phyloP scores from a whole-genome alignment of 805 yeast species.

The Yamadazyma philogaea region DNA sequence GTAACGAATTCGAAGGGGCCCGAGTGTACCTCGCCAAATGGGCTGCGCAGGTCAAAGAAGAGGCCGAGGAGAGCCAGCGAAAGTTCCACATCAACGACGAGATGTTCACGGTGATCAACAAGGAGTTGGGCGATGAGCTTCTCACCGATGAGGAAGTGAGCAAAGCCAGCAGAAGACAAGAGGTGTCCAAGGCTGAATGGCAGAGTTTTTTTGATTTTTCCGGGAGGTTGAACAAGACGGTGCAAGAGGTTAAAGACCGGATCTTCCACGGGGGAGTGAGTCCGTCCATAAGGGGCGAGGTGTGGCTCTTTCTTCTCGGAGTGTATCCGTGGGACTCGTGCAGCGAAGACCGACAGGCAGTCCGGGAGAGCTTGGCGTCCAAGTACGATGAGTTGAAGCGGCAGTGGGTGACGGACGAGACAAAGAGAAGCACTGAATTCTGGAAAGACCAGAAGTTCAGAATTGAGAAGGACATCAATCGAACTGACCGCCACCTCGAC shows the following conservation, averaged over 20 bases:
- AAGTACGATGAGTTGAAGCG: constrained; percentile 64
- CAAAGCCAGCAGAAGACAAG: constrained; percentile 61
- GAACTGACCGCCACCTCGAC: constrained; percentile 80
- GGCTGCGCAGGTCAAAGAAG: constrained; percentile 93
- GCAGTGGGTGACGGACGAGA: constrained; percentile 63
- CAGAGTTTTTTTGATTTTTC: constrained; percentile 71
- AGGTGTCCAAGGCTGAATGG: constrained; percentile 77
- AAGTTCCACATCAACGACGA: constrained; percentile 54
- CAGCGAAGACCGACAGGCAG: constrained; percentile 58
- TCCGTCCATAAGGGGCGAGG: constrained; percentile 57
- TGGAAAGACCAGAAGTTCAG: constrained; percentile 89
- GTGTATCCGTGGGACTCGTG: constrained; percentile 90
- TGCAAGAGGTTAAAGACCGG: constrained; percentile 71
- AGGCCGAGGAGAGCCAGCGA: constrained; percentile 64
- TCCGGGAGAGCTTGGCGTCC: constrained; percentile 52
- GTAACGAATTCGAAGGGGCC: constrained; percentile 92
- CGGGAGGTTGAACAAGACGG: constrained; percentile 74
- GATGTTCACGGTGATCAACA: constrained; percentile 53
- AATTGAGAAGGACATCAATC: constrained; percentile 87
- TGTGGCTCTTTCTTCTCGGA: constrained; percentile 82
- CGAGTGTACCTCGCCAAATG: constrained; percentile 90
- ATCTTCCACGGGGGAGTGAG: constrained; percentile 89
- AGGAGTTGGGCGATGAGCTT: constrained; percentile 60
- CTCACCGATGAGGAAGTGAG: constrained; percentile 59
- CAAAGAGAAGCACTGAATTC: constrained; percentile 50